A percentile compares a stretch with the other conserved stretches of the same genome.
These are phyloP conservation scores for Vinca minor DNA, from an alignment of 257 asterid species.

Conservation along the genomic window DNA sequence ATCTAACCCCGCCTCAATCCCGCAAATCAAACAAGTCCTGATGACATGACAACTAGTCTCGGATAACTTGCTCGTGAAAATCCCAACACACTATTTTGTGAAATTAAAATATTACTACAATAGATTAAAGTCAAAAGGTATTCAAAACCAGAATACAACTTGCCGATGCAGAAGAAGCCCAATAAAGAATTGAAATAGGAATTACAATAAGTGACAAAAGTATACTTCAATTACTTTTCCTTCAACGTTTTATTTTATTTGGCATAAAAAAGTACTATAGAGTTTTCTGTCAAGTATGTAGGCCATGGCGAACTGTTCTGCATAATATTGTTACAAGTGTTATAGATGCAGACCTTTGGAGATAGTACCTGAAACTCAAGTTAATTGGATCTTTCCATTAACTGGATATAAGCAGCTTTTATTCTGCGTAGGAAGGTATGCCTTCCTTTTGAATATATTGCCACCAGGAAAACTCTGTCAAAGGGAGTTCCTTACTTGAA, in stretches of 20 bases:
- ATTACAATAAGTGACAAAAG: not conserved
- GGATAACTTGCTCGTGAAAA: not conserved
- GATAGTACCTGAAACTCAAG: not conserved
- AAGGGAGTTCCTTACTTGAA: slow-evolving; percentile 76
- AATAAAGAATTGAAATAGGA: not conserved
- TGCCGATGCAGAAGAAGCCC: not conserved
- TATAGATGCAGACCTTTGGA: not conserved
- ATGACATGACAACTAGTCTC: not conserved
- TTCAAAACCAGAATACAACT: not conserved
- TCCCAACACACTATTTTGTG: not conserved
- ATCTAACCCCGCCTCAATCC: no score
- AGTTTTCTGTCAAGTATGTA: not conserved
- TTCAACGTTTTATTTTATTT: not conserved
- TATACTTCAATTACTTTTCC: not conserved
- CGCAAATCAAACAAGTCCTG: no score
- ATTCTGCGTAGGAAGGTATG: not conserved
- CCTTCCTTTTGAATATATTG: slow-evolving; percentile 12
- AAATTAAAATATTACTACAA: not conserved
- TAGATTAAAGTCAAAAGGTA: not conserved
- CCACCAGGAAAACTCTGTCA: slow-evolving; percentile 77
- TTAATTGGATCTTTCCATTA: not conserved
- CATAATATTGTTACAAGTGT: not conserved
- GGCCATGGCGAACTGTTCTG: not conserved
- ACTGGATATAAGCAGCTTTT: not conserved
- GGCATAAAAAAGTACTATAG: not conserved